phyloP scores from a whole-genome alignment of 441 rosid genomes.

The Theobroma grandiflorum region DNA sequence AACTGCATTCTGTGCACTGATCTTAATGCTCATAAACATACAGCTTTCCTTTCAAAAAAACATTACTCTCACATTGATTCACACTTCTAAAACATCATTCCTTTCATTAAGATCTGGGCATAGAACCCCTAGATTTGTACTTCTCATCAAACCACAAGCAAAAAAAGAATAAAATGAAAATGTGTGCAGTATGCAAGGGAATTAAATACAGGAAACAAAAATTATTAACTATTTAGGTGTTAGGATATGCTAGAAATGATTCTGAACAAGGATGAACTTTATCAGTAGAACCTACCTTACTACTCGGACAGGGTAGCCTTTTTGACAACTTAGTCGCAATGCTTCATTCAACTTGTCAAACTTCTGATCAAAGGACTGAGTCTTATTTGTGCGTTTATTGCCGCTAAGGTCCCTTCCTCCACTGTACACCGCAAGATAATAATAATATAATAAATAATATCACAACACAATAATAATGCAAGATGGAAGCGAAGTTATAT shows the following conservation, averaged over 20 bases:
- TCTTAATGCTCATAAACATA: neutral
- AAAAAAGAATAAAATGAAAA: neutral
- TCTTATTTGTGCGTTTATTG: constrained; percentile 76
- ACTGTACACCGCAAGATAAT: constrained; percentile 40
- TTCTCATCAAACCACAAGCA: neutral
- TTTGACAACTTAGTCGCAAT: constrained; percentile 70
- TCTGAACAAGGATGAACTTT: neutral
- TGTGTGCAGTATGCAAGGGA: neutral
- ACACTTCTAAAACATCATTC: neutral
- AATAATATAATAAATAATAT: neutral
- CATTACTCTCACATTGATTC: neutral
- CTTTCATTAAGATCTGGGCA: neutral
- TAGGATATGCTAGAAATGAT: neutral
- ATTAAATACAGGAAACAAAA: neutral
- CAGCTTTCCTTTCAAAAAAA: neutral
- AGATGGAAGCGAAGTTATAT: neutral
- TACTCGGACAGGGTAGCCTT: constrained; percentile 89
- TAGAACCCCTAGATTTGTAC: neutral
- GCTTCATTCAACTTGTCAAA: constrained; percentile 71
- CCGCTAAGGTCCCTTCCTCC: constrained; percentile 89
- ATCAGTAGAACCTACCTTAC: constrained; percentile 56
- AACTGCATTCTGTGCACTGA: neutral
- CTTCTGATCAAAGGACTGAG: constrained; percentile 78
- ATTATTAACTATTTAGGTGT: neutral
- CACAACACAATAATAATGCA: neutral